Evolutionary conservation across 306 rosid species (phyloP).

Genomic region (Castanospermum australe): DNA sequence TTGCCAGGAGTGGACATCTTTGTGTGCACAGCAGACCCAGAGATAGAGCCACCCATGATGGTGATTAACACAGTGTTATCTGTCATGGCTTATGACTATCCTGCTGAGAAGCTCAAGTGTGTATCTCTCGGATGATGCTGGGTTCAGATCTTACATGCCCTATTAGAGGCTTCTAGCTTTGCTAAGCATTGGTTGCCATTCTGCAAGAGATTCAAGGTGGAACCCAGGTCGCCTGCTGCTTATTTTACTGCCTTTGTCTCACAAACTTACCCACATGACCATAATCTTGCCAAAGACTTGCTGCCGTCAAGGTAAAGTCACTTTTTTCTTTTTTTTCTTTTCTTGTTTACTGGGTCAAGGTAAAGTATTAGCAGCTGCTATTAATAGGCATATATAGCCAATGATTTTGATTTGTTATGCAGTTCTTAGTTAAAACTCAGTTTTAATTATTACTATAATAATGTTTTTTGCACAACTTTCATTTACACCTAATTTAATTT

Average conservation of each 20-base stretch:
- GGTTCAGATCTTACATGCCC: conserved; percentile 52
- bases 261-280: neutral
- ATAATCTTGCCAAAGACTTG: conserved; percentile 4
- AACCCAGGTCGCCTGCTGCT: conserved; percentile 63
- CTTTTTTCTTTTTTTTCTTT: too few species aligned
- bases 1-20: conserved; percentile 57
- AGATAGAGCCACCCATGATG: conserved; percentile 55
- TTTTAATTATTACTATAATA: too few species aligned
- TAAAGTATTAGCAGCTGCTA: too few species aligned
- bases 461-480: too few species aligned
- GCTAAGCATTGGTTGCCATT: conserved; percentile 65
- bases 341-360: too few species aligned
- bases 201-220: conserved; percentile 49
- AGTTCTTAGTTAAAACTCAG: too few species aligned
- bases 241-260: conserved; percentile 26
- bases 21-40: conserved; percentile 68
- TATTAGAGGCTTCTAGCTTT: conserved; percentile 49
- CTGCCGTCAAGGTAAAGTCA: conserved; percentile 26
- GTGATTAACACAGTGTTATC: conserved; percentile 58
- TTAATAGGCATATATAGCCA: too few species aligned
- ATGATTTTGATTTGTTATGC: too few species aligned
- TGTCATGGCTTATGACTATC: conserved; percentile 59
- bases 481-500: too few species aligned
- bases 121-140: conserved; percentile 69
- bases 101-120: conserved; percentile 54